Percentiles rank a stretch among this genome's conserved stretches.
phyloP scores from a whole-genome alignment of 495 filamentous ascomycete genomes.

The Neurospora sublineolata region DNA sequence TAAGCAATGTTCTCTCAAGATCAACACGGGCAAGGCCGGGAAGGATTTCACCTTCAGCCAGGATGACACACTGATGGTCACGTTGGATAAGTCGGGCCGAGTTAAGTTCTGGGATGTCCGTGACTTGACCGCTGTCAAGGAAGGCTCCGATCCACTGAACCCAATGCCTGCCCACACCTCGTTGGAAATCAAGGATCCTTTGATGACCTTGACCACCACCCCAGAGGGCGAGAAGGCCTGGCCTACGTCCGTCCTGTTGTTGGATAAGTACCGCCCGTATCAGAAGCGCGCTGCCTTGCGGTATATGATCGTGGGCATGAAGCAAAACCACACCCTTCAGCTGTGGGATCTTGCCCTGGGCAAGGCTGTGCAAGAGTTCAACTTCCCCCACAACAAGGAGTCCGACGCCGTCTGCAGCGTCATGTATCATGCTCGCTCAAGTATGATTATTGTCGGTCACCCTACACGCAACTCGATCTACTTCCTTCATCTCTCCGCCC shows the following conservation, averaged over 20 bases:
- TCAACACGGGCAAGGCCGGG: constrained; percentile 92
- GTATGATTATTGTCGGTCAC: constrained; percentile 89
- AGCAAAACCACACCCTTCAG: constrained; percentile 97
- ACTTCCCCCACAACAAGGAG: constrained; percentile 92
- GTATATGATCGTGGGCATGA: constrained; percentile 94
- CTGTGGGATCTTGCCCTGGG: constrained; percentile 95
- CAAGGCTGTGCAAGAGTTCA: constrained; percentile 92
- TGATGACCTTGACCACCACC: constrained; percentile 68
- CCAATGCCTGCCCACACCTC: constrained; percentile 41
- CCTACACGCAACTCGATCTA: constrained; percentile 96
- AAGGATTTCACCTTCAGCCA: constrained; percentile 97
- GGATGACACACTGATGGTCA: constrained; percentile 87
- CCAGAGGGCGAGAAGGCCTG: constrained; percentile 76
- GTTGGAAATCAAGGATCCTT: constrained; percentile 63
- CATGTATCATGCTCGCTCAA: constrained; percentile 76
- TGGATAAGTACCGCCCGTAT: constrained; percentile 89
- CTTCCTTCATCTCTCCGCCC: constrained; percentile 87
- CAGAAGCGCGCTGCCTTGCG: constrained; percentile 73
- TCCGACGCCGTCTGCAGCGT: constrained; percentile 95
- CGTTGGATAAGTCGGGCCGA: constrained; percentile 88
- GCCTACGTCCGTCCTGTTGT: constrained; percentile 89
- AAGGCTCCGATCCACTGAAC: constrained; percentile 39
- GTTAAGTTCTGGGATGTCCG: constrained; percentile 96
- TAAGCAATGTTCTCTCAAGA: constrained; percentile 73
- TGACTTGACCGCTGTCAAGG: constrained; percentile 50